Evolutionary conservation across 1,284 basidiomycete species (phyloP).

Genomic region (Schizophyllum commune): DNA sequence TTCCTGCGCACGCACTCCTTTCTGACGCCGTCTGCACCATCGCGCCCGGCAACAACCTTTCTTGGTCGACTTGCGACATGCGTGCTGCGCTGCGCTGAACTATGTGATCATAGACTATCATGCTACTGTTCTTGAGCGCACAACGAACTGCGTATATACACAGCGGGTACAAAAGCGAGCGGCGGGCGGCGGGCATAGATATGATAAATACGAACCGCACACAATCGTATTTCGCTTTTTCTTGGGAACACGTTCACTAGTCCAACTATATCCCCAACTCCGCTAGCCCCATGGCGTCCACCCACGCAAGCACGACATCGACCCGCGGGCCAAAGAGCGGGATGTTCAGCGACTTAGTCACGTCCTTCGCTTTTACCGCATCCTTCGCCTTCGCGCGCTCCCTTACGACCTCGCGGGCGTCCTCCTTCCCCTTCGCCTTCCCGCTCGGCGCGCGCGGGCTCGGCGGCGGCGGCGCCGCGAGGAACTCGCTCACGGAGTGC

Average conservation of each 20-base stretch:
- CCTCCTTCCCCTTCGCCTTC: slow-evolving; percentile 5
- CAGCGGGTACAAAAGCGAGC: background rate
- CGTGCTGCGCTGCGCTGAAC: too few species aligned
- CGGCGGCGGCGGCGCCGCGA: slow-evolving; percentile 38
- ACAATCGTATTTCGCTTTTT: background rate
- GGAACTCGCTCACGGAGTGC: background rate
- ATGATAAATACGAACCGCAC: background rate
- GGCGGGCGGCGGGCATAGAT: background rate
- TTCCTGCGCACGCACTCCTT: too few species aligned
- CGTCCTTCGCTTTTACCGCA: slow-evolving; percentile 14
- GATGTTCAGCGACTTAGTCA: slow-evolving; percentile 62
- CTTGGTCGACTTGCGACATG: too few species aligned
- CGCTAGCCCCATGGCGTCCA: slow-evolving; percentile 67
- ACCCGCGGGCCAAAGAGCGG: slow-evolving; percentile 77
- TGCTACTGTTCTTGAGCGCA: too few species aligned
- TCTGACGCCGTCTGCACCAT: too few species aligned
- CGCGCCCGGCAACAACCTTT: too few species aligned
- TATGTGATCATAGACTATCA: too few species aligned
- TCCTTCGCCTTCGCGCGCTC: background rate
- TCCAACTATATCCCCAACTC: slow-evolving; percentile 36
- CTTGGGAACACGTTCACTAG: background rate
- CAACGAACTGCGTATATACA: background rate
- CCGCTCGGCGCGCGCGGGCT: background rate
- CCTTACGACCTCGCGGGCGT: slow-evolving; percentile 30
- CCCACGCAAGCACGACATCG: slow-evolving; percentile 75